A percentile compares a stretch with the other conserved stretches of the same genome.
These are phyloP conservation scores for Taphrina betulina DNA, from an alignment of 1,139 yeast genomes.

Conservation along the genomic window DNA sequence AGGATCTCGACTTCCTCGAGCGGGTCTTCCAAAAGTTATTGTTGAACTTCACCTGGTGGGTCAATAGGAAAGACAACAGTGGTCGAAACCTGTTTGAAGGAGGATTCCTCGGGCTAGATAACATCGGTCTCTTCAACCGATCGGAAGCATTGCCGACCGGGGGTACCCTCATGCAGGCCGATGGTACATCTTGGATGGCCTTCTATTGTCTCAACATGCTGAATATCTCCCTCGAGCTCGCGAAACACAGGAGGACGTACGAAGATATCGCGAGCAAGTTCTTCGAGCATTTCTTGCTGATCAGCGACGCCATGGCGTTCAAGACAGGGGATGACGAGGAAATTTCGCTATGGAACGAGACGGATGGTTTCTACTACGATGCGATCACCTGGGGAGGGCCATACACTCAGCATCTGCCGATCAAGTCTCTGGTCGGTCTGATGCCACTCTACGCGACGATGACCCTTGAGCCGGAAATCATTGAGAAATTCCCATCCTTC, in stretches of 20 bases:
- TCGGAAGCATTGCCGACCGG: slow-evolving; percentile 95
- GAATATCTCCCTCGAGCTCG: slow-evolving; percentile 86
- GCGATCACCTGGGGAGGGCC: slow-evolving; percentile 83
- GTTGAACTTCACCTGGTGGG: slow-evolving; percentile 98
- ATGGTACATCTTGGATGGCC: slow-evolving; percentile 98
- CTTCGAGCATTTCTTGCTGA: slow-evolving; percentile 87
- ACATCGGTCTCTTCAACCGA: slow-evolving; percentile 90
- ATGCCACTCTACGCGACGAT: slow-evolving; percentile 90
- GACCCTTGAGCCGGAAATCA: slow-evolving; percentile 82
- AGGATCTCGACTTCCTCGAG: slow-evolving; percentile 82
- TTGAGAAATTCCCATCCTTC: slow-evolving; percentile 78
- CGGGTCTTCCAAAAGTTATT: slow-evolving; percentile 86
- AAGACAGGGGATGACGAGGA: slow-evolving; percentile 55
- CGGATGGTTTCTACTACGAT: slow-evolving; percentile 86
- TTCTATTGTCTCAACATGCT: slow-evolving; percentile 89
- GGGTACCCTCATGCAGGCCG: slow-evolving; percentile 89
- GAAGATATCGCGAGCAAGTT: slow-evolving; percentile 95
- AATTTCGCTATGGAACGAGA: slow-evolving; percentile 80
- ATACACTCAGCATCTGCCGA: slow-evolving; percentile 71
- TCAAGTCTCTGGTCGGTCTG: slow-evolving; percentile 86
- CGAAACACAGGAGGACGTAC: slow-evolving; percentile 81
- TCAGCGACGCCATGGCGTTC: slow-evolving; percentile 94
- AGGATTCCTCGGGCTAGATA: slow-evolving; percentile 90
- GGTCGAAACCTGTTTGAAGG: slow-evolving; percentile 95
- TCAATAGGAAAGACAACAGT: slow-evolving; percentile 81